A percentile compares a stretch with the other conserved stretches of the same genome.
These are phyloP conservation scores for Leptomonas seymouri DNA, from an alignment of 208 protist genomes.

Conservation along the genomic window DNA sequence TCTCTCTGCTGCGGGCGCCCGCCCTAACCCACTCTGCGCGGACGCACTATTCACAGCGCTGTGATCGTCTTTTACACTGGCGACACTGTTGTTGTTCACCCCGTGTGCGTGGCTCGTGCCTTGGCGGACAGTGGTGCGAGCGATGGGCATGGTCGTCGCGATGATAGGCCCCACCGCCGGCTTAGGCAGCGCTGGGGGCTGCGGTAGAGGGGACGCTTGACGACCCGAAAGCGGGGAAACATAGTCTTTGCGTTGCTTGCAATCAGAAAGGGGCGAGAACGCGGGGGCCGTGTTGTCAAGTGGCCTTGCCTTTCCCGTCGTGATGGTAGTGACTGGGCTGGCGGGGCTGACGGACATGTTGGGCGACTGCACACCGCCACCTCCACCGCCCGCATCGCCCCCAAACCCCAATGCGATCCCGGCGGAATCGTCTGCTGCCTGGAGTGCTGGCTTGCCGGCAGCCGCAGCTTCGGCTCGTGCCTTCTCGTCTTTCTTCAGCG, in stretches of 20 bases:
- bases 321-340: neutral
- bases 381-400: slow-evolving; percentile 6
- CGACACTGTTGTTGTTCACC: slow-evolving; percentile 5
- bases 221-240: neutral
- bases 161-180: neutral
- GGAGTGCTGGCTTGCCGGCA: neutral
- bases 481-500: slow-evolving; percentile 30
- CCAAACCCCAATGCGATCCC: slow-evolving; percentile 4
- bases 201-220: neutral
- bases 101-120: slow-evolving; percentile 1
- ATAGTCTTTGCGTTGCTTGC: neutral
- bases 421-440: slow-evolving; percentile 1
- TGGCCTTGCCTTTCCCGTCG: neutral
- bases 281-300: neutral
- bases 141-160: neutral
- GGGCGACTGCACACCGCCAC: neutral
- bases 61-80: slow-evolving; percentile 7
- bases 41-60: neutral
- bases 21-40: neutral
- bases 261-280: neutral
- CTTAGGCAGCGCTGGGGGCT: neutral
- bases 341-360: neutral
- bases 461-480: slow-evolving; percentile 8
- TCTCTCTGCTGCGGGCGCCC: neutral
- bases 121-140: slow-evolving; percentile 10